Evolutionary conservation across 2,329 filamentous ascomycete genomes (phyloP).

Genomic region (Fusarium concolor): DNA sequence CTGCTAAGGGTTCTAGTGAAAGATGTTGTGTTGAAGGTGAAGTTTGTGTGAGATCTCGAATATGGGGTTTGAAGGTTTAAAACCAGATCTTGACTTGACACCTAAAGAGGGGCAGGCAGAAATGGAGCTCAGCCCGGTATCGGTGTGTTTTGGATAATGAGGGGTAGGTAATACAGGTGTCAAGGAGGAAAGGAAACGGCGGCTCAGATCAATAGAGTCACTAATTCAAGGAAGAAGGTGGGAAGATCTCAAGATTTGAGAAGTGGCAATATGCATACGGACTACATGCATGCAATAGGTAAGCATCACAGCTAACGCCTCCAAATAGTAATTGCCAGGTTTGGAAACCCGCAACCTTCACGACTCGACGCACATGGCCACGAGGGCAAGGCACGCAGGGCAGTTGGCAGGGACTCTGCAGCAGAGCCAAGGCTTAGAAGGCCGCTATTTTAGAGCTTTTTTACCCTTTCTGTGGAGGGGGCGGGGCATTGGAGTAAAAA

Average conservation of each 20-base stretch:
- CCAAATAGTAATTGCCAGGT: constrained; percentile 2
- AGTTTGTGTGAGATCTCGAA: constrained; percentile 19
- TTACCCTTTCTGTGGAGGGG: constrained; percentile 18
- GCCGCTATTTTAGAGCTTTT: constrained; percentile 20
- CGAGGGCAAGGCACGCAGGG: constrained; percentile 36
- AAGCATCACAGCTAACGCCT: neutral
- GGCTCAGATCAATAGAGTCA: constrained; percentile 26
- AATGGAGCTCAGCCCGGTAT: constrained; percentile 39
- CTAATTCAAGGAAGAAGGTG: constrained; percentile 26
- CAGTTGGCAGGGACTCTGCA: constrained; percentile 28
- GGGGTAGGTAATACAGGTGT: constrained; percentile 12
- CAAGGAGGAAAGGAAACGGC: constrained; percentile 7
- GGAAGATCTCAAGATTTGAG: constrained; percentile 29
- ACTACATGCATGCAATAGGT: neutral
- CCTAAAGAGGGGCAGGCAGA: constrained; percentile 38
- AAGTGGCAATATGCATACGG: constrained; percentile 29
- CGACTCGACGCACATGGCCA: constrained; percentile 25
- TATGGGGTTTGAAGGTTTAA: constrained; percentile 20
- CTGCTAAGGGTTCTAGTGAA: neutral
- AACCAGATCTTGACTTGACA: constrained; percentile 25
- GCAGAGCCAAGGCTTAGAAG: constrained; percentile 9
- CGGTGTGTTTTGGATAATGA: constrained; percentile 17
- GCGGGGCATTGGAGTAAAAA: constrained; percentile 9
- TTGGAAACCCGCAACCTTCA: constrained; percentile 5
- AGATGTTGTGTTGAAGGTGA: neutral